Percentiles rank a stretch among this genome's conserved stretches.
These are phyloP conservation scores for Zychaea mexicana DNA, from an alignment of 371 early-diverging fungal species.

Conservation along the genomic window DNA sequence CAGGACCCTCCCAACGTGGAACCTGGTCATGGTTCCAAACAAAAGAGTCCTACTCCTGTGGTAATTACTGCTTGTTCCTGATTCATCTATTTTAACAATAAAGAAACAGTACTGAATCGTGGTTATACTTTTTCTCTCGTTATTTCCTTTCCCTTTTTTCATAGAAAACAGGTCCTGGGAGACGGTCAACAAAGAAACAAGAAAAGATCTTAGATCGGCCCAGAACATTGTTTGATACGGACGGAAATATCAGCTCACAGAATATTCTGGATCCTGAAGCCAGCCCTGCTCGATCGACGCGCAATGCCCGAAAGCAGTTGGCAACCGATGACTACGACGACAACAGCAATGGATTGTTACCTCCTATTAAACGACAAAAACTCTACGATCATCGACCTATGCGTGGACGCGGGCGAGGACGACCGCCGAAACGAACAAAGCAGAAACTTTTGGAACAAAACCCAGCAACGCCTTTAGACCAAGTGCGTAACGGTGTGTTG, in stretches of 20 bases:
- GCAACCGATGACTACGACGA: background rate
- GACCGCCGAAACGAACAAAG: slow-evolving; percentile 9
- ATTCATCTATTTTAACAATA: too few species aligned
- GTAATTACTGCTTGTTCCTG: background rate
- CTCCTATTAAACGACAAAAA: background rate
- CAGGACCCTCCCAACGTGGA: background rate
- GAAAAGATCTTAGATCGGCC: background rate
- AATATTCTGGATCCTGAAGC: slow-evolving; percentile 37
- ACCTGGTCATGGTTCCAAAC: background rate
- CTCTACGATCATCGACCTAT: slow-evolving; percentile 1
- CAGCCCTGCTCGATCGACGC: slow-evolving; percentile 16
- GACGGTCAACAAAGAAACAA: background rate
- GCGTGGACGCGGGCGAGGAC: slow-evolving; percentile 15
- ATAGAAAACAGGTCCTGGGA: slow-evolving; percentile 1
- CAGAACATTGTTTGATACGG: slow-evolving; percentile 44
- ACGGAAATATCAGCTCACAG: slow-evolving; percentile 42
- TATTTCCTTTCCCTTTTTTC: background rate
- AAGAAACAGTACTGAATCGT: too few species aligned
- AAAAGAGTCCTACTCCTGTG: background rate
- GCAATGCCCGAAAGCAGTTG: slow-evolving; percentile 4
- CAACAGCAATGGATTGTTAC: background rate
- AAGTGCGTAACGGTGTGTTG: slow-evolving; percentile 29
- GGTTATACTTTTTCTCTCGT: background rate
- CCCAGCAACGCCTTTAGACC: slow-evolving; percentile 39
- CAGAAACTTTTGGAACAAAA: slow-evolving; percentile 17